Evolutionary conservation across 2,329 filamentous ascomycete species (phyloP), one percentile per base, ranked within the genome.

Genomic region (Aspergillus vadensis): DNA sequence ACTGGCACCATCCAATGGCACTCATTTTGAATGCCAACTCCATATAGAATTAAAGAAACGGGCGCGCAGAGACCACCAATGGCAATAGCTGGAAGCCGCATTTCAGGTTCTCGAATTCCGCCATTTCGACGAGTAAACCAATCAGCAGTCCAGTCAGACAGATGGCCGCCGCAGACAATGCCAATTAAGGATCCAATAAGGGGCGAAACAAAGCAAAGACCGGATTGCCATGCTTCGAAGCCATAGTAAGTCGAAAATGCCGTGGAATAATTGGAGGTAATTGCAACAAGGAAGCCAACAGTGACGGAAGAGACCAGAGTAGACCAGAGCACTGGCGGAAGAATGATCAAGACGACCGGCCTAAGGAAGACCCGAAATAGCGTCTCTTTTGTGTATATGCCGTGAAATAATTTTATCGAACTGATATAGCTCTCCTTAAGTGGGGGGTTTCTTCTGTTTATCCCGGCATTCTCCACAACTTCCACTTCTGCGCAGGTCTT

Each of bases 1-100:
- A 83, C 86, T 0, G 85, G 82, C 38, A 80, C 80, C 3, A 86
- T 85, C 84, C 84, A 87, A 54, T 74, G 74, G 25, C 70, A 57
- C 12, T 63, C 38, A 30, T 72, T 54, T 5, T 72, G 60, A 7
- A 76, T 71, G 0, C 74, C 72, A 19, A 69, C 65, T 0, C 74
- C 74, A 47, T 76, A 76, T 9, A 77, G 63, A 5, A 75, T 55
- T 7, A 77, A 55, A 2, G 64, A 68, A 4, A 73, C 41, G 2
- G 74, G 74, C 4, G 68, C 65, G 5, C 62, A 61, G 7, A 73
- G 60, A 6, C 69, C 53, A 17, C 70, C 68, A 32, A 75, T 44
- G 25, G 41, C 23, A 9, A 56, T 47, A 2, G 51, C 47, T 0
- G 61, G 61, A 1, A 63, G 32, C 1, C 59, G 58, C 61, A 63